Evolutionary conservation across 768 basidiomycete species (phyloP).

Genomic region (Rhizopogon roseolus): DNA sequence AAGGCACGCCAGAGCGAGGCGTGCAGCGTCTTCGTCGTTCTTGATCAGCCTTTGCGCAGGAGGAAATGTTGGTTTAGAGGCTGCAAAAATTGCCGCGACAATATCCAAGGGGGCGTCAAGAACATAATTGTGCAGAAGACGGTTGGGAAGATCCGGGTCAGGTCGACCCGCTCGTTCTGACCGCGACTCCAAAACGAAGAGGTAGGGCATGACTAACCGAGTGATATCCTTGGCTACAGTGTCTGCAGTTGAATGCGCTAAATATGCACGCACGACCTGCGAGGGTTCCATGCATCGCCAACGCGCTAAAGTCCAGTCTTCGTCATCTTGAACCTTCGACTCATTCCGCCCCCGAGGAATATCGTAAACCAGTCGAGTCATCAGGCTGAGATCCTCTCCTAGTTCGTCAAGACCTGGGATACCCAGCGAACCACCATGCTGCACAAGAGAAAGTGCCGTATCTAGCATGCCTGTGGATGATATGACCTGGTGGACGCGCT

Average conservation of each 20-base stretch:
- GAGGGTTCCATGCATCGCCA: slow-evolving; percentile 71
- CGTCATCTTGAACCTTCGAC: slow-evolving; percentile 25
- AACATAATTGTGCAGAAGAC: slow-evolving; percentile 68
- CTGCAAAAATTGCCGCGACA: slow-evolving; percentile 76
- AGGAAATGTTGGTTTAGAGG: slow-evolving; percentile 86
- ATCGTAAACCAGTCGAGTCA: slow-evolving; percentile 87
- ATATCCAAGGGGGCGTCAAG: slow-evolving; percentile 63
- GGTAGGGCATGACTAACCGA: slow-evolving; percentile 83
- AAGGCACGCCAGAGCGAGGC: slow-evolving; percentile 81
- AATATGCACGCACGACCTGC: slow-evolving; percentile 69
- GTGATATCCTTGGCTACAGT: slow-evolving; percentile 65
- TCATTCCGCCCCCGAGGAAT: slow-evolving; percentile 41
- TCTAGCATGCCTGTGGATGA: slow-evolving; percentile 71
- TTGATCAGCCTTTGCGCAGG: slow-evolving; percentile 66
- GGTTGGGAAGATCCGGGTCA: slow-evolving; percentile 60
- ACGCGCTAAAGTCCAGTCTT: slow-evolving; percentile 71
- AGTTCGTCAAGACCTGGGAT: slow-evolving; percentile 75
- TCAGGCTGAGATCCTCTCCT: slow-evolving; percentile 87
- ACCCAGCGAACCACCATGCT: slow-evolving; percentile 81
- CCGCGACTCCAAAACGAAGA: slow-evolving; percentile 87
- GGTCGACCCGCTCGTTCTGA: slow-evolving; percentile 75
- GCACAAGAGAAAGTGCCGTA: slow-evolving; percentile 70
- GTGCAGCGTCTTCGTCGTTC: slow-evolving; percentile 79
- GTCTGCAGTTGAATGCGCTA: slow-evolving; percentile 62
- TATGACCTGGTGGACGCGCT: slow-evolving; percentile 59